Base-by-base conservation (phyloP, 2,329 filamentous ascomycete genomes). In the Zalaria sp. region DNA sequence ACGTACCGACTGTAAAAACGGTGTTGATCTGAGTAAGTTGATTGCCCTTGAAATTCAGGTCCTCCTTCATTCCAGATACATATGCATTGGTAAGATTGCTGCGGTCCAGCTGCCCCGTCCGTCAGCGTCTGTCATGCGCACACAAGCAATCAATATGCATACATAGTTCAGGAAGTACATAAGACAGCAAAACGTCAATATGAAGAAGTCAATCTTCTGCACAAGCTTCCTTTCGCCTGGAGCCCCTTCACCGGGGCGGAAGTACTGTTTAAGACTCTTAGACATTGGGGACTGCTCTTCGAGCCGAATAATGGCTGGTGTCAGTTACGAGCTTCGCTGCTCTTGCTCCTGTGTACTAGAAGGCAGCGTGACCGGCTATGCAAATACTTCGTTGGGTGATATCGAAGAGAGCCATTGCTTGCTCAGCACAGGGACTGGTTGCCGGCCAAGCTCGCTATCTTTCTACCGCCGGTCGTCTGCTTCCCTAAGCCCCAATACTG, bases 21-120 rank as follows among this genome's bases (percentile, higher is more conserved):
- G 54, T 57, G 40, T 56, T 56, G 47, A 56, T 56, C 27, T 55
- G 52, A 47, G 72, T 74, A 32, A 69, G 59, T 51, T 73, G 64
- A 49, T 69, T 59, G 27, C 68, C 69, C 5, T 56, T 51, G 48
- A 73, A 71, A 36, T 52, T 47, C 3, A 73, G 57, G 39, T 73
- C 69, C 48, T 73, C 68, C 44, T 67, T 66, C 63, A 71, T 70
- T 25, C 70, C 70, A 7, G 65, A 69, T 6, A 73, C 69, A 51
- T 73, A 73, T 40, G 71, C 71, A 59, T 73, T 73, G 44, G 62
- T 63, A 1, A 75, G 53, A 47, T 72, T 73, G 3, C 67, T 64
- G 25, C 68, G 62, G 51, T 73, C 71, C 25, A 73, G 62, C 57
- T 56, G 34, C 46, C 41, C 44, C 5, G 10, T 40, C 27, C 9